Evolutionary conservation across 192 early-diverging fungal genomes (phyloP).

Genomic region (Coemansia erecta): DNA sequence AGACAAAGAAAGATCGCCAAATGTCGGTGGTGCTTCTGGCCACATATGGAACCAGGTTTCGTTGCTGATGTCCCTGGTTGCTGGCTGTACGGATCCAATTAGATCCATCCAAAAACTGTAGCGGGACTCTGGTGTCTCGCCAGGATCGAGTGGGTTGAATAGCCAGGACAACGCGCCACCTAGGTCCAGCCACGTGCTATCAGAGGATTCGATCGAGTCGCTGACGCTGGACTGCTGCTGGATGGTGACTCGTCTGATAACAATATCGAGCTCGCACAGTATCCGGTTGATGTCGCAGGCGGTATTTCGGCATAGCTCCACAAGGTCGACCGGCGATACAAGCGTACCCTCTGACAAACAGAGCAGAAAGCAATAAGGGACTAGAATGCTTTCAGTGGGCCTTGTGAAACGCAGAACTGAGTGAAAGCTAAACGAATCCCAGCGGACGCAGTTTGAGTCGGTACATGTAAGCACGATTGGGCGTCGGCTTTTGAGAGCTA

Average conservation of each 20-base stretch:
- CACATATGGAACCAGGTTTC: slow-evolving; percentile 20
- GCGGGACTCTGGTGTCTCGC: slow-evolving; percentile 34
- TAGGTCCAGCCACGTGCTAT: slow-evolving; percentile 8
- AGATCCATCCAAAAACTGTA: slow-evolving; percentile 35
- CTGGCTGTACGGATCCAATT: slow-evolving; percentile 21
- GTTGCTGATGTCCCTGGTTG: too few relatives aligned
- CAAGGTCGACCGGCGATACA: slow-evolving; percentile 23
- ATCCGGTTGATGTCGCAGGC: slow-evolving; percentile 39
- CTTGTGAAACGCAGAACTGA: slow-evolving; percentile 33
- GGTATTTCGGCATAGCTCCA: slow-evolving; percentile 13
- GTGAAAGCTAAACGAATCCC: slow-evolving; percentile 31
- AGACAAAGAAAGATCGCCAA: neutral
- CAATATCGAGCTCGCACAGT: slow-evolving; percentile 30
- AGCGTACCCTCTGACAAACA: slow-evolving; percentile 36
- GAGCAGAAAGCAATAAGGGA: slow-evolving; percentile 45
- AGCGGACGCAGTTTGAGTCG: slow-evolving; percentile 30
- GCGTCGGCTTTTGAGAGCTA: slow-evolving; percentile 68
- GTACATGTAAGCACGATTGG: slow-evolving; percentile 85
- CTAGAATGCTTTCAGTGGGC: slow-evolving; percentile 27
- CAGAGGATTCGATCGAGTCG: neutral
- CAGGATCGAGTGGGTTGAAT: slow-evolving; percentile 8
- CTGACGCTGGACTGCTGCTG: neutral
- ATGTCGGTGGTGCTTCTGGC: slow-evolving; percentile 31
- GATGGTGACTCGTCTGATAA: slow-evolving; percentile 1
- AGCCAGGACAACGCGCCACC: slow-evolving; percentile 40